A percentile compares a stretch with the other conserved stretches of the same genome.
Conservation (phyloP, 2,329 filamentous ascomycete genomes). For the Aspergillus niger region DNA sequence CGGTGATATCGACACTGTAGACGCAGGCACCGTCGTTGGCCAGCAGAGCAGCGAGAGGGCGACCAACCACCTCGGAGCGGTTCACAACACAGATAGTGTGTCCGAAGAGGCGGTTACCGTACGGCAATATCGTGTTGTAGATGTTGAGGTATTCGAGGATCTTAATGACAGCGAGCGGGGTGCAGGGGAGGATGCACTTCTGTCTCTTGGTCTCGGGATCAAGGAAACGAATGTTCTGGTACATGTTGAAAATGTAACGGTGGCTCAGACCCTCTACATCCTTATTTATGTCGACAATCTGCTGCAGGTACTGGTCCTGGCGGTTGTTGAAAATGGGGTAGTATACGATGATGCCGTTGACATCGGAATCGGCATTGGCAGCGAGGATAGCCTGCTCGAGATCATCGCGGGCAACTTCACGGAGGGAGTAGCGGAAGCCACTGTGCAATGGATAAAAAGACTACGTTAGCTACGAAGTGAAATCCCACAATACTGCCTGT, state of each 20-base stretch:
- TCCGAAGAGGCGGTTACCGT: conserved; percentile 89
- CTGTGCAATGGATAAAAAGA: conserved; percentile 47
- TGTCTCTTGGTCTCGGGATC: conserved; percentile 67
- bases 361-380: conserved; percentile 74
- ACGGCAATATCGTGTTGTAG: conserved; percentile 91
- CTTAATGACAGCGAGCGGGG: conserved; percentile 93
- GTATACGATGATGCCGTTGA: conserved; percentile 95
- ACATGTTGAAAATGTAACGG: conserved; percentile 98
- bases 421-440: conserved; percentile 86
- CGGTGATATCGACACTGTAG: conserved; percentile 90
- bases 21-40: conserved; percentile 96
- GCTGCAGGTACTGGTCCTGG: conserved; percentile 94
- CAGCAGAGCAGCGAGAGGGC: conserved; percentile 86
- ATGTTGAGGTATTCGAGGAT: conserved; percentile 94
- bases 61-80: conserved; percentile 90
- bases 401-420: conserved; percentile 78
- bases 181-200: conserved; percentile 94
- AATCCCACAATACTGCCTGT: conserved; percentile 1
- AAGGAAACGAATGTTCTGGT: conserved; percentile 94
- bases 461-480: conserved; percentile 26
- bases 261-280: conserved; percentile 96
- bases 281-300: conserved; percentile 85
- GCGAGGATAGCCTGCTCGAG: conserved; percentile 86
- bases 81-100: conserved; percentile 97
- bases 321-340: conserved; percentile 93